A percentile compares a stretch with the other conserved stretches of the same genome.
phyloP scores from a whole-genome alignment of 1,284 basidiomycete species.

The Naganishia sp. region DNA sequence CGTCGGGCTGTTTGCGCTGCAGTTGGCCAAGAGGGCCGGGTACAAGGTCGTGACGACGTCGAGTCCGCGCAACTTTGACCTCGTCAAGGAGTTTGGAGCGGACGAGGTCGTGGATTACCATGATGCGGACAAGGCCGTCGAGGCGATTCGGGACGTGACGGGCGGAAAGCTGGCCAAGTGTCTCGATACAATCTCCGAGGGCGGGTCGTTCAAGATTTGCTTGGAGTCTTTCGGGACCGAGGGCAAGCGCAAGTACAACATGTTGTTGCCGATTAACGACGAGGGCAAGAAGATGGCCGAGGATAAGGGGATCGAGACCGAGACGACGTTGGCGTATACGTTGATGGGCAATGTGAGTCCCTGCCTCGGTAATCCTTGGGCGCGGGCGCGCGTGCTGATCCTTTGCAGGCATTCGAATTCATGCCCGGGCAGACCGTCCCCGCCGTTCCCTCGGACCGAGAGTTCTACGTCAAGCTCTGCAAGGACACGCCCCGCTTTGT shows the following conservation, averaged over 20 bases:
- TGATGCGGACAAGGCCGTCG: constrained; percentile 37
- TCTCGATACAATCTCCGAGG: constrained; percentile 47
- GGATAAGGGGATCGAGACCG: constrained; percentile 37
- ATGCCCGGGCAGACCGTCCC: constrained; percentile 38
- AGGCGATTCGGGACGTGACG: constrained; percentile 42
- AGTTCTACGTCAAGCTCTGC: constrained; percentile 39
- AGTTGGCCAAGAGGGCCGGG: constrained; percentile 56
- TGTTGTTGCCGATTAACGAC: constrained; percentile 37
- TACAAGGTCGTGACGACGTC: constrained; percentile 56
- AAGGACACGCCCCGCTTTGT: constrained; percentile 38
- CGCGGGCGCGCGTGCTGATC: no score
- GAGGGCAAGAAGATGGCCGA: constrained; percentile 37
- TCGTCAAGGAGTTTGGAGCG: constrained; percentile 55
- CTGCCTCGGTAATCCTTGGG: neutral
- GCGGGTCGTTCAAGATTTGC: constrained; percentile 39
- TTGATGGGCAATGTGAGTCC: constrained; percentile 37
- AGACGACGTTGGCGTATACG: constrained; percentile 44
- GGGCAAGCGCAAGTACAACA: constrained; percentile 40
- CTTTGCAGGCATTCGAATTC: constrained; percentile 40
- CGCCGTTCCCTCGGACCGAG: constrained; percentile 36
- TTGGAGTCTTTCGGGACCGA: constrained; percentile 39
- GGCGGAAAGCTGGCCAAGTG: constrained; percentile 41
- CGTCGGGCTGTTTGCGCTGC: constrained; percentile 57
- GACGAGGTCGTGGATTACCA: constrained; percentile 53
- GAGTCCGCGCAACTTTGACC: constrained; percentile 53